Evolutionary conservation across 805 yeast genomes (phyloP).

Genomic region (Saccharomycopsis sp.): DNA sequence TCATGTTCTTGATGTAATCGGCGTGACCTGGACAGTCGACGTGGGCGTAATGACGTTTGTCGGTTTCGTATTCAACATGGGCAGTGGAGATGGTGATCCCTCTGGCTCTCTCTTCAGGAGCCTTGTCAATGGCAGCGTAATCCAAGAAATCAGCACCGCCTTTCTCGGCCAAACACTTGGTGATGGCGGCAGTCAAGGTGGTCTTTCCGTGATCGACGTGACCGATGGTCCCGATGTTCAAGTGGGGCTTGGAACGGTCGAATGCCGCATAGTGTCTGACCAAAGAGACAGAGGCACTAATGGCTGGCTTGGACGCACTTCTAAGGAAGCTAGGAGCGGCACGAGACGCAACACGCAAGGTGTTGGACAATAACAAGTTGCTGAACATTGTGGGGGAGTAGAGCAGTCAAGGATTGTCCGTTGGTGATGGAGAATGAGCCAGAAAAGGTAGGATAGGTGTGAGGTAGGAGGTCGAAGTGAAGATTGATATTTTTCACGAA

Average conservation of each 20-base stretch:
- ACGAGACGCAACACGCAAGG: conserved; percentile 14
- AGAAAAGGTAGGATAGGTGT: too few species aligned
- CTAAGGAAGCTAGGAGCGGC: conserved; percentile 3
- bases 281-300: conserved; percentile 16
- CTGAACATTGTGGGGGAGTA: conserved; percentile 11
- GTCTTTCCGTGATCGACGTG: conserved; percentile 99
- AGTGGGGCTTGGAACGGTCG: conserved; percentile 93
- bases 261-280: conserved; percentile 51
- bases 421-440: background rate
- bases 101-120: conserved; percentile 99
- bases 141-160: conserved; percentile 95
- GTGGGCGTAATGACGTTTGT: conserved; percentile 92
- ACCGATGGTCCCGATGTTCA: conserved; percentile 96
- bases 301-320: conserved; percentile 22
- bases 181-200: conserved; percentile 96
- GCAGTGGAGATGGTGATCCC: conserved; percentile 98
- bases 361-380: conserved; percentile 9
- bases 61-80: conserved; percentile 95
- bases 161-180: conserved; percentile 79
- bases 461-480: background rate
- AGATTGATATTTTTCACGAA: background rate
- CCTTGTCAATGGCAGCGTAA: conserved; percentile 89
- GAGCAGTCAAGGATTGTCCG: background rate
- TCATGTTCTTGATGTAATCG: conserved; percentile 98
- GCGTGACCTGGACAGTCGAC: conserved; percentile 98